Conservation (phyloP, 306 rosid species). For the Quercus wislizeni region DNA sequence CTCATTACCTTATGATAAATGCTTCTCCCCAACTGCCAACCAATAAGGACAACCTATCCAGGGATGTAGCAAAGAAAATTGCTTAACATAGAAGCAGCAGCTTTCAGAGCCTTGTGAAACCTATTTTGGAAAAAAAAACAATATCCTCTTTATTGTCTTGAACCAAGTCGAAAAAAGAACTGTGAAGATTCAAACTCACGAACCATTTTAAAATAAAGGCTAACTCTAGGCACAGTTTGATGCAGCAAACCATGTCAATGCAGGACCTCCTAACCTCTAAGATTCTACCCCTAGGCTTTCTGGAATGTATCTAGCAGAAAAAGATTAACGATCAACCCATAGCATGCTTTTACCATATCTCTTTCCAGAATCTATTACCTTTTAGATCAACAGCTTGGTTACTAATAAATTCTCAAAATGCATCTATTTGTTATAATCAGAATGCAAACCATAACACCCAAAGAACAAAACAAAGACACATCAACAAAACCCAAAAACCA, state of each 20-base stretch:
- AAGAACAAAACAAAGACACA: too few species aligned
- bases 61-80: slow-evolving; percentile 29
- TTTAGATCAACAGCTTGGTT: background rate
- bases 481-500: background rate
- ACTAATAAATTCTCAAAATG: background rate
- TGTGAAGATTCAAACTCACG: background rate
- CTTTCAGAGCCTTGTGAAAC: slow-evolving; percentile 13
- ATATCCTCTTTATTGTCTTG: background rate
- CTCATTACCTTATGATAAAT: slow-evolving; percentile 37
- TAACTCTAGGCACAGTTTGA: background rate
- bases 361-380: background rate
- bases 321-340: background rate
- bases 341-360: background rate
- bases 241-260: background rate
- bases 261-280: background rate
- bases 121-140: background rate
- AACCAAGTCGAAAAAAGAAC: background rate
- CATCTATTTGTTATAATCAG: background rate
- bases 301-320: background rate
- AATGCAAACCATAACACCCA: background rate
- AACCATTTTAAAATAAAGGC: slow-evolving; percentile 2
- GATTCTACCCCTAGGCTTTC: background rate
- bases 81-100: slow-evolving; percentile 22
- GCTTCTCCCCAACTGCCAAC: slow-evolving; percentile 32
- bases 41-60: slow-evolving; percentile 35